Evolutionary conservation across 1,284 basidiomycete species (phyloP).

Genomic region (Cystobasidium sp.): DNA sequence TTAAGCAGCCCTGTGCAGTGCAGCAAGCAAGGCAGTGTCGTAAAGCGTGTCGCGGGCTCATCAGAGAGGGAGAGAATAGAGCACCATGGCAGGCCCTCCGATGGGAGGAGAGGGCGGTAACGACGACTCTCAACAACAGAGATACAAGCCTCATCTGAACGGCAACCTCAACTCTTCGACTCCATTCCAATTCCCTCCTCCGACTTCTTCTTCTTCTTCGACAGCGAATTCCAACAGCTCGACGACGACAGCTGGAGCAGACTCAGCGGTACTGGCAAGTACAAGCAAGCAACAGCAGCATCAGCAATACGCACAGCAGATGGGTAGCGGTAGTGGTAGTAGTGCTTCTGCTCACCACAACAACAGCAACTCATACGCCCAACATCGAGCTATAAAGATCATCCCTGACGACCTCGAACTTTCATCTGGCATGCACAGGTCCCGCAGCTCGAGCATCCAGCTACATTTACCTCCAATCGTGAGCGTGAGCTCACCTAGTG

Average conservation of each 20-base stretch:
- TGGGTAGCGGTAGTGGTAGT: background rate
- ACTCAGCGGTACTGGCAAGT: background rate
- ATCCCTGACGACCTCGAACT: constrained; percentile 42
- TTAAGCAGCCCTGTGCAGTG: background rate
- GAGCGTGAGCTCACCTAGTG: constrained; percentile 3
- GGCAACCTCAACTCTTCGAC: background rate
- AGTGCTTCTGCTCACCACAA: background rate
- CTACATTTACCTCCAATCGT: constrained; percentile 32
- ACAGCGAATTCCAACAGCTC: too few species aligned
- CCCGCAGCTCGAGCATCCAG: constrained; percentile 33
- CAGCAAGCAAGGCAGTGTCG: background rate
- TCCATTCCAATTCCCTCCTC: background rate
- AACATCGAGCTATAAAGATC: constrained; percentile 41
- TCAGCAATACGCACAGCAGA: background rate
- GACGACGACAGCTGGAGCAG: constrained; percentile 1
- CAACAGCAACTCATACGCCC: background rate
- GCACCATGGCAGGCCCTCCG: background rate
- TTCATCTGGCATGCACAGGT: constrained; percentile 32
- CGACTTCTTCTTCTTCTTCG: background rate
- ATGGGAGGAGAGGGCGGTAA: background rate
- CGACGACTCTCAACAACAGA: background rate
- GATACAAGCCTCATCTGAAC: background rate
- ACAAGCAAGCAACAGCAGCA: background rate
- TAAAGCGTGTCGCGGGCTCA: background rate
- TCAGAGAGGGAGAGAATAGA: background rate